These are phyloP conservation scores for Geotrichum phurueaensis DNA, from an alignment of 1,139 yeast genomes.

Conservation along the genomic window DNA sequence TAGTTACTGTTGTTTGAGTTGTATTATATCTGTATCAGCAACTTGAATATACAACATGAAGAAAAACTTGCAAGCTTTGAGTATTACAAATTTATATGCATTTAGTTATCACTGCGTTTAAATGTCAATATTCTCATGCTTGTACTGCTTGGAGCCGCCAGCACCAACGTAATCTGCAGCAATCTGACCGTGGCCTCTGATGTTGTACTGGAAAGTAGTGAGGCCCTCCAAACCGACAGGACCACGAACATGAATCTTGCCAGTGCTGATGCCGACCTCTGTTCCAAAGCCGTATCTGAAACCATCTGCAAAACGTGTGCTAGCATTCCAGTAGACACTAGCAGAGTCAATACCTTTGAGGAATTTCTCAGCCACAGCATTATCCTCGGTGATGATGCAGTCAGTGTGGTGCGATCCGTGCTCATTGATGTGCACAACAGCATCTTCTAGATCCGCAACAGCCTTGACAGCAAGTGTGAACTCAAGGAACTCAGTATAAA, in stretches of 20 bases:
- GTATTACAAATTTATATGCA: not conserved
- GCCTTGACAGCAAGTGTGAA: slow-evolving; percentile 71
- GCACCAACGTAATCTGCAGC: slow-evolving; percentile 90
- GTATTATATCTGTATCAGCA: no score
- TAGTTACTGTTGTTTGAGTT: no score
- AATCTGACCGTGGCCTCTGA: slow-evolving; percentile 86
- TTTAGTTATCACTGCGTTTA: not conserved
- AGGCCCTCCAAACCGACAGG: slow-evolving; percentile 98
- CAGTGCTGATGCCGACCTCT: slow-evolving; percentile 95
- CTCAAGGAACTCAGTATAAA: slow-evolving; percentile 76
- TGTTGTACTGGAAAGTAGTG: slow-evolving; percentile 89
- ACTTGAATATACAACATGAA: no score
- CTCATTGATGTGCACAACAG: slow-evolving; percentile 73
- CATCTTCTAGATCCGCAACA: slow-evolving; percentile 55
- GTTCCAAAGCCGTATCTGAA: slow-evolving; percentile 97
- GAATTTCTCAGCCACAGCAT: slow-evolving; percentile 65
- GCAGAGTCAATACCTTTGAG: slow-evolving; percentile 87
- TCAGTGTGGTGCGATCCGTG: slow-evolving; percentile 98
- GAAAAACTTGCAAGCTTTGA: no score
- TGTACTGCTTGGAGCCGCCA: slow-evolving; percentile 78
- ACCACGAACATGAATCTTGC: slow-evolving; percentile 95
- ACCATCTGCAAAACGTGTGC: slow-evolving; percentile 97
- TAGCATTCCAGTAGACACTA: slow-evolving; percentile 98
- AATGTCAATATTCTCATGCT: slow-evolving; percentile 41
- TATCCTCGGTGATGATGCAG: slow-evolving; percentile 72